A percentile compares a stretch with the other conserved stretches of the same genome.
phyloP scores from a whole-genome alignment of 305 asterid species.

The Solanum hybrid region DNA sequence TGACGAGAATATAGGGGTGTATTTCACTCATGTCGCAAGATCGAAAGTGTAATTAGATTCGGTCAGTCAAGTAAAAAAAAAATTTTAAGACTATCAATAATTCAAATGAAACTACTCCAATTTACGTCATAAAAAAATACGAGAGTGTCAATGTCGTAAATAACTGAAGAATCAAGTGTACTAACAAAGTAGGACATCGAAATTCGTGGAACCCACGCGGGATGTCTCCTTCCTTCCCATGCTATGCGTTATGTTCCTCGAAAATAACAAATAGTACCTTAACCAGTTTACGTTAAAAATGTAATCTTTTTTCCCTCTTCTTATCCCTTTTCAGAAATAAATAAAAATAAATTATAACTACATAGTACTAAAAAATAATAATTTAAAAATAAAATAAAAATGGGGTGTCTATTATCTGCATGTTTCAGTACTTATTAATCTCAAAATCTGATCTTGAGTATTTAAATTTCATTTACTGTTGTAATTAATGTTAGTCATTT shows the following conservation, averaged over 20 bases:
- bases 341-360: background rate
- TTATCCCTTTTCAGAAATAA: background rate
- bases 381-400: background rate
- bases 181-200: conserved; percentile 11
- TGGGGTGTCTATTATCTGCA: background rate
- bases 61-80: too few species aligned
- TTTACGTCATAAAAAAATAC: too few species aligned
- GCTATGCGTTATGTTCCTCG: conserved; percentile 27
- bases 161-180: conserved; percentile 1
- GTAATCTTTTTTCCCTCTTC: conserved; percentile 17
- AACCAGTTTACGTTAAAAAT: conserved; percentile 11
- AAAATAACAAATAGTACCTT: conserved; percentile 22
- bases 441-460: background rate
- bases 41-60: too few species aligned
- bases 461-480: background rate
- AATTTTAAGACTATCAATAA: too few species aligned
- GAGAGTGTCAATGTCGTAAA: conserved; percentile 19
- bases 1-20: too few species aligned
- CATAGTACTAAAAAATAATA: background rate
- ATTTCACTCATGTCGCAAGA: background rate
- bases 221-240: conserved; percentile 8
- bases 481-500: background rate
- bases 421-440: background rate
- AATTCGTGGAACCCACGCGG: conserved; percentile 32
- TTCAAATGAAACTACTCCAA: too few species aligned